Conservation (phyloP, 371 early-diverging fungal species). For the Choanephora cucurbitarum region DNA sequence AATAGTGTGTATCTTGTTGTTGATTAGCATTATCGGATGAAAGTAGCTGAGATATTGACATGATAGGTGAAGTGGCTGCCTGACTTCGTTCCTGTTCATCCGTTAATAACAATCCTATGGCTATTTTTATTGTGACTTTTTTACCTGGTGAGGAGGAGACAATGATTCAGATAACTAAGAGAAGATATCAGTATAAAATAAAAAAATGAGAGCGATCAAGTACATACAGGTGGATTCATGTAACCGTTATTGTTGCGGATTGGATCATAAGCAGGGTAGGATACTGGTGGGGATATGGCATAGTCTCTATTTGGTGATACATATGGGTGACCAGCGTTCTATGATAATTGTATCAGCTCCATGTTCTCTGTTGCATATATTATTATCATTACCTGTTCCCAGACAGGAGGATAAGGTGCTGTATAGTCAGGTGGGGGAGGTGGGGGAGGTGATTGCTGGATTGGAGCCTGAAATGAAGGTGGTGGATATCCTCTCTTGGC, state of each 20-base stretch:
- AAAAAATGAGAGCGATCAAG: background rate
- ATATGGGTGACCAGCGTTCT: constrained; percentile 2
- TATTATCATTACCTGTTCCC: constrained; percentile 21
- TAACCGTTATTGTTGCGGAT: constrained; percentile 16
- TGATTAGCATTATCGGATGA: constrained; percentile 33
- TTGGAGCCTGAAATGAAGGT: background rate
- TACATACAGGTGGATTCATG: constrained; percentile 6
- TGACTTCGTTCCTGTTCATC: constrained; percentile 17
- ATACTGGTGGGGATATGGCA: constrained; percentile 8
- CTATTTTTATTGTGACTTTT: background rate
- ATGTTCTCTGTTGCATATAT: too few relatives aligned
- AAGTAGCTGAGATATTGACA: constrained; percentile 51
- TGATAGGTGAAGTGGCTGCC: constrained; percentile 34
- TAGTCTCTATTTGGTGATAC: constrained; percentile 4
- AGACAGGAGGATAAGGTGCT: constrained; percentile 3
- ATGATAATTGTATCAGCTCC: background rate
- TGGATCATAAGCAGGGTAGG: too few relatives aligned
- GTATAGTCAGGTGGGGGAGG: constrained; percentile 6
- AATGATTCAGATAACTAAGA: constrained; percentile 15
- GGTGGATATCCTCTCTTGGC: constrained; percentile 8
- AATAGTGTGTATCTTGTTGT: constrained; percentile 2
- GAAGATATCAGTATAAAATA: background rate
- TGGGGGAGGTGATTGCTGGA: too few relatives aligned
- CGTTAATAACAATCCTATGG: background rate
- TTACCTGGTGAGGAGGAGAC: constrained; percentile 11